These are phyloP conservation scores for Plasmodium vivax DNA, from an alignment of 169 alveolate species.

Conservation along the genomic window DNA sequence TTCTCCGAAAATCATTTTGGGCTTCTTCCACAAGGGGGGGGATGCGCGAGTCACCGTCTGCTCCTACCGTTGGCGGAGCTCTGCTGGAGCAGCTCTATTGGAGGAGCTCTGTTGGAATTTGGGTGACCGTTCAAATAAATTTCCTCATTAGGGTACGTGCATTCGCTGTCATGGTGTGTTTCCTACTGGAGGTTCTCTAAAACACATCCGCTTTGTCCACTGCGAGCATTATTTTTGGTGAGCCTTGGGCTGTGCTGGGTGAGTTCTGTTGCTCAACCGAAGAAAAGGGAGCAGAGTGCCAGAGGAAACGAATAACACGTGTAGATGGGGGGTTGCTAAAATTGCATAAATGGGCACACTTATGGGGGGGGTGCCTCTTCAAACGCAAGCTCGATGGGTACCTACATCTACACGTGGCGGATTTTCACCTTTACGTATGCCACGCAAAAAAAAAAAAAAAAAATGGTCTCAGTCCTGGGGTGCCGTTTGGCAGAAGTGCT, in stretches of 20 bases:
- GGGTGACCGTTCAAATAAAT: background rate
- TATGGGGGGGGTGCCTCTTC: background rate
- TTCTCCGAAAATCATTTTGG: slow-evolving; percentile 1
- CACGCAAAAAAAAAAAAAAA: background rate
- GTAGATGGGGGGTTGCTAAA: background rate
- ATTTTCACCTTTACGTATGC: background rate
- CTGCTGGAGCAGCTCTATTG: background rate
- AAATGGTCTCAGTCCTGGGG: background rate
- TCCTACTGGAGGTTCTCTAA: background rate
- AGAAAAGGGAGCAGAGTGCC: background rate
- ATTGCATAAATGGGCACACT: background rate
- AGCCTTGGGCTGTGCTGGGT: background rate
- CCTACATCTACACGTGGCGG: background rate
- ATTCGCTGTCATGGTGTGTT: slow-evolving; percentile 11
- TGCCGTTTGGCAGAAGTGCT: background rate
- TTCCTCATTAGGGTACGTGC: slow-evolving; percentile 4
- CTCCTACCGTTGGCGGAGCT: background rate
- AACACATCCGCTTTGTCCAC: background rate
- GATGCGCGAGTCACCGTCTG: background rate
- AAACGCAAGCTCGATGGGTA: background rate
- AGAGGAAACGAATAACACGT: too few relatives aligned
- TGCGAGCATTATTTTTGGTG: background rate
- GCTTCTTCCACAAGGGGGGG: background rate
- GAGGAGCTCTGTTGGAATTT: background rate
- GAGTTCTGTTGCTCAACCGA: background rate